phyloP scores from a whole-genome alignment of 139 green algal species.

The Haematococcus sp. region DNA sequence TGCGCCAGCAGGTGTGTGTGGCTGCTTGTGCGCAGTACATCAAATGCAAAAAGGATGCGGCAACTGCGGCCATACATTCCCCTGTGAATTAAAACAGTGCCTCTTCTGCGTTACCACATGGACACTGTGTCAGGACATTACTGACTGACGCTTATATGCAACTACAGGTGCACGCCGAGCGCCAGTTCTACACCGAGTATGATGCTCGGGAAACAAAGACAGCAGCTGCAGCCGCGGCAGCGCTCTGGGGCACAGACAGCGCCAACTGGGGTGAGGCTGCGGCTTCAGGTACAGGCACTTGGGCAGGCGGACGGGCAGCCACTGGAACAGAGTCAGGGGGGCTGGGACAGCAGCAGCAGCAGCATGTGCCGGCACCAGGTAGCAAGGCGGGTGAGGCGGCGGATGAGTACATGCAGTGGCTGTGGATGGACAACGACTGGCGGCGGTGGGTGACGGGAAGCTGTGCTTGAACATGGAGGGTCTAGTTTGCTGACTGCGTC shows the following conservation, averaged over 20 bases:
- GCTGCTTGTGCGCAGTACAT: too few species aligned
- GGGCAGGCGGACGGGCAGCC: neutral
- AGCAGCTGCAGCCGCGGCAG: neutral
- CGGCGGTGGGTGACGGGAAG: conserved; percentile 34
- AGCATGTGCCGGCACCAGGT: neutral
- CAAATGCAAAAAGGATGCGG: too few species aligned
- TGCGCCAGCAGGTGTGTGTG: conserved; percentile 7
- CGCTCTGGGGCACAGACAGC: neutral
- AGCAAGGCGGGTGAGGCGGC: neutral
- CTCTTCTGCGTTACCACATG: too few species aligned
- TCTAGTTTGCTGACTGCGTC: neutral
- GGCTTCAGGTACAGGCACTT: neutral
- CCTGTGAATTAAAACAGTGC: too few species aligned
- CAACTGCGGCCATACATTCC: too few species aligned
- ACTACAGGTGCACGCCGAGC: conserved; percentile 30
- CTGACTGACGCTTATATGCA: too few species aligned
- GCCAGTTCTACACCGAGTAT: conserved; percentile 53
- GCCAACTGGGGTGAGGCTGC: neutral
- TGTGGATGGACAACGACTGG: conserved; percentile 71
- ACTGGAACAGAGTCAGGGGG: too few species aligned
- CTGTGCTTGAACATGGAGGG: neutral
- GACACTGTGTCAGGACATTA: too few species aligned
- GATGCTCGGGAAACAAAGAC: conserved; percentile 34
- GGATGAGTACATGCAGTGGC: conserved; percentile 50
- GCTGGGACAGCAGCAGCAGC: too few species aligned